Evolutionary conservation across 352 stramenopile genomes (phyloP).

Genomic region (Pythium periplocum): DNA sequence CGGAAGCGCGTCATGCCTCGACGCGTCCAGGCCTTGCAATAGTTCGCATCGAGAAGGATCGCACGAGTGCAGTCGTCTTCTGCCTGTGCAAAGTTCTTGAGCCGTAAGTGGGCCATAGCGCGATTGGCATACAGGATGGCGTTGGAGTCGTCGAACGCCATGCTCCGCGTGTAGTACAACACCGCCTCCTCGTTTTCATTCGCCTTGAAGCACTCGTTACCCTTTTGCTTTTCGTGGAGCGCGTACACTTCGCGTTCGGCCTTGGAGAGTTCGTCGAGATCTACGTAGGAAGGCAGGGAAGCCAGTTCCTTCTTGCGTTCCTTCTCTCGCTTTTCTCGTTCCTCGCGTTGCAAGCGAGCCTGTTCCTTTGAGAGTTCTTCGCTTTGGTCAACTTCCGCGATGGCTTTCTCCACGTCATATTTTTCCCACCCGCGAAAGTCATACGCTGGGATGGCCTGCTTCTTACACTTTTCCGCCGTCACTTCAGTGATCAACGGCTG

Average conservation of each 20-base stretch:
- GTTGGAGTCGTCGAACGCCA: constrained; percentile 75
- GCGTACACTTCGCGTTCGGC: constrained; percentile 55
- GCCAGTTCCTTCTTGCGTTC: constrained; percentile 50
- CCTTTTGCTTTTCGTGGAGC: constrained; percentile 88
- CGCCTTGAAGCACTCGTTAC: constrained; percentile 90
- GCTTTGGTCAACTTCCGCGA: constrained; percentile 62
- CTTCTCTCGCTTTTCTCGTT: constrained; percentile 28
- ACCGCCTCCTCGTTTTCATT: constrained; percentile 83
- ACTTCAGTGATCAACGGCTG: constrained; percentile 12
- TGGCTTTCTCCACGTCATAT: constrained; percentile 83
- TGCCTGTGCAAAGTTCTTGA: constrained; percentile 81
- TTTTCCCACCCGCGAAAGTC: constrained; percentile 92
- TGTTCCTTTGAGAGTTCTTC: constrained; percentile 36
- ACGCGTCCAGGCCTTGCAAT: constrained; percentile 83
- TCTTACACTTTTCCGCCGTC: constrained; percentile 12
- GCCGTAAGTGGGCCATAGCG: constrained; percentile 70
- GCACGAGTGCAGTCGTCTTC: constrained; percentile 83
- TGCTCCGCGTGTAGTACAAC: constrained; percentile 86
- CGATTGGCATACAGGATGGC: constrained; percentile 85
- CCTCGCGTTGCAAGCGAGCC: constrained; percentile 24
- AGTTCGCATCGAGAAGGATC: constrained; percentile 73
- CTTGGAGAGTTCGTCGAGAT: constrained; percentile 41
- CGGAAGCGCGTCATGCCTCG: constrained; percentile 86
- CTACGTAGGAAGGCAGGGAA: constrained; percentile 52
- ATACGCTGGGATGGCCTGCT: constrained; percentile 69